Conservation (phyloP, 1,284 basidiomycete species). For the Ganoderma sinense region DNA sequence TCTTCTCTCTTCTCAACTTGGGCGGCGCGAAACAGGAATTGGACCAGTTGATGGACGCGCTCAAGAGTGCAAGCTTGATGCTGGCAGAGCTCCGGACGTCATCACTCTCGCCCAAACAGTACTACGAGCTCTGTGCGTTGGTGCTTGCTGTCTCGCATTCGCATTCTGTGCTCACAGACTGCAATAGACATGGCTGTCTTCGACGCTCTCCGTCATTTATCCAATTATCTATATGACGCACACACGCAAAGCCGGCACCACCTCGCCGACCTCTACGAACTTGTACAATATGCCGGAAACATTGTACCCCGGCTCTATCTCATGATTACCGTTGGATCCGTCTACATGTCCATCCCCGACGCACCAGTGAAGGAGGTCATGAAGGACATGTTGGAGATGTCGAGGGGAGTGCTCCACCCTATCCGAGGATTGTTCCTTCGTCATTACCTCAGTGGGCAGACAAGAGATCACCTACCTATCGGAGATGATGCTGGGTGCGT, state of each 20-base stretch:
- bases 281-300: slow-evolving; percentile 96
- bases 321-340: slow-evolving; percentile 98
- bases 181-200: slow-evolving; percentile 93
- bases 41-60: slow-evolving; percentile 96
- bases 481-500: slow-evolving; percentile 83
- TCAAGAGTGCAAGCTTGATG: slow-evolving; percentile 96
- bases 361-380: slow-evolving; percentile 97
- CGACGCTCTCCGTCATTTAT: slow-evolving; percentile 91
- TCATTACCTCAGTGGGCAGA: slow-evolving; percentile 95
- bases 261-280: slow-evolving; percentile 95
- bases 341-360: slow-evolving; percentile 96
- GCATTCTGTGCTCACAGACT: slow-evolving; percentile 16
- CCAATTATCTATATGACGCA: slow-evolving; percentile 94
- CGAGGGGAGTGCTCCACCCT: slow-evolving; percentile 92
- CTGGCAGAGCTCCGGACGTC: slow-evolving; percentile 93
- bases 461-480: slow-evolving; percentile 92
- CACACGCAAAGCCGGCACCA: slow-evolving; percentile 90
- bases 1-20: neutral
- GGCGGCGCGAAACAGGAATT: slow-evolving; percentile 62
- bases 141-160: neutral
- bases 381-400: slow-evolving; percentile 99
- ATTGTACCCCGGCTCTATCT: slow-evolving; percentile 95
- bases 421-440: slow-evolving; percentile 92
- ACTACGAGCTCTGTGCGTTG: slow-evolving; percentile 91
- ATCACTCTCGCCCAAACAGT: slow-evolving; percentile 92